A percentile compares a stretch with the other conserved stretches of the same genome.
These are phyloP conservation scores for Fusarium aywerte DNA, from an alignment of 2,329 filamentous ascomycete species.

Conservation along the genomic window DNA sequence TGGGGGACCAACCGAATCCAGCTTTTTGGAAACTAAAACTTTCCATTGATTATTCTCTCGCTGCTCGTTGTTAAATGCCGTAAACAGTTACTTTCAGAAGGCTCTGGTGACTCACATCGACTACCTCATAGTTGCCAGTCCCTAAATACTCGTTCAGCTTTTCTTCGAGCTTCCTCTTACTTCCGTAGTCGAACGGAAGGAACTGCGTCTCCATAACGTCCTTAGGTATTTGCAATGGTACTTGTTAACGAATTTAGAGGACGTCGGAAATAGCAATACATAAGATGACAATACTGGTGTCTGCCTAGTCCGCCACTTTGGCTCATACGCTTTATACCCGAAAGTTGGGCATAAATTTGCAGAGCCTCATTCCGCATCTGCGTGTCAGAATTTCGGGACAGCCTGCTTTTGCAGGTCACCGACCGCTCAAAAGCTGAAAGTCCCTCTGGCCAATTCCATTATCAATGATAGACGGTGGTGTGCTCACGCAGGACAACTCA, in stretches of 20 bases:
- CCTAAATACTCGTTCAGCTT: background rate
- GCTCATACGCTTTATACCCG: background rate
- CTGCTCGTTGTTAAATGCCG: background rate
- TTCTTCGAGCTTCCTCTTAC: background rate
- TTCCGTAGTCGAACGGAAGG: background rate
- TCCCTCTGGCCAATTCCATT: background rate
- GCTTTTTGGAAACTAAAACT: background rate
- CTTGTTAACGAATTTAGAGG: too few species aligned
- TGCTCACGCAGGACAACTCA: background rate
- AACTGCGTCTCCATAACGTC: background rate
- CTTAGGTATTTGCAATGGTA: too few species aligned
- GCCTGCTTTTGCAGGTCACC: background rate
- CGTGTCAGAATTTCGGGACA: background rate
- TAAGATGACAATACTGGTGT: too few species aligned
- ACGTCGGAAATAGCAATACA: too few species aligned
- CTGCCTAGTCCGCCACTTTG: background rate
- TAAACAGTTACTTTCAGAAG: too few species aligned
- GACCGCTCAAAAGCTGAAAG: background rate
- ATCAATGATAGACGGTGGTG: background rate
- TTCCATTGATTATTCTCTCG: background rate
- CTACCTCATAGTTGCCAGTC: background rate
- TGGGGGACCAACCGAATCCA: background rate
- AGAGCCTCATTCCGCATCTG: background rate
- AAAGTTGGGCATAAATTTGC: background rate
- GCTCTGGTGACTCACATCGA: background rate